These are phyloP conservation scores for Ganoderma multipileum DNA, from an alignment of 1,284 basidiomycete species.

Conservation along the genomic window DNA sequence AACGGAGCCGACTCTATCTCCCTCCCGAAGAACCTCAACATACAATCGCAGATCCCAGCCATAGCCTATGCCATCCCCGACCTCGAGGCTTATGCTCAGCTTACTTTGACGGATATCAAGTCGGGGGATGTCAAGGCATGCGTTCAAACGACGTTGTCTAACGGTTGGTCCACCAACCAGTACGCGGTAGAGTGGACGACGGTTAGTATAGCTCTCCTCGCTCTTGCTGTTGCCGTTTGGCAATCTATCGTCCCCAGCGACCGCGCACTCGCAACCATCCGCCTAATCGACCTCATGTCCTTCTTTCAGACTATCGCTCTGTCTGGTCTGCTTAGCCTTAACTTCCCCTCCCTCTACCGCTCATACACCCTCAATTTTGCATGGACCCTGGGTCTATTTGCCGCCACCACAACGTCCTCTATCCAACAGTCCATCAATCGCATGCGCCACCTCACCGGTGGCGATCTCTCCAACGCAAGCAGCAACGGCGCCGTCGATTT, in stretches of 20 bases:
- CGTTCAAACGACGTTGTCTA: constrained; percentile 90
- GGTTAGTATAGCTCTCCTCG: constrained; percentile 72
- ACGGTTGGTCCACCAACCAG: constrained; percentile 87
- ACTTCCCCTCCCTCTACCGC: constrained; percentile 86
- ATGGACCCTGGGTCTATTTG: constrained; percentile 89
- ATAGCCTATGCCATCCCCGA: constrained; percentile 92
- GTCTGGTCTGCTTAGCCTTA: constrained; percentile 81
- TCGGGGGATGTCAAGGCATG: constrained; percentile 84
- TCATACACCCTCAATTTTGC: constrained; percentile 87
- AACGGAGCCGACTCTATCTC: constrained; percentile 80
- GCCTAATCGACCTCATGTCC: constrained; percentile 82
- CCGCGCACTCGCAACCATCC: constrained; percentile 53
- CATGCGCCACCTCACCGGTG: constrained; percentile 86
- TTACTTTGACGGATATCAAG: constrained; percentile 75
- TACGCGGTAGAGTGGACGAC: constrained; percentile 81
- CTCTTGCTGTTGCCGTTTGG: constrained; percentile 71
- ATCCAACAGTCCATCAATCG: constrained; percentile 83
- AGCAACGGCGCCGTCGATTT: constrained; percentile 69
- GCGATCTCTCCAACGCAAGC: constrained; percentile 66
- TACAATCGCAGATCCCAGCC: constrained; percentile 67
- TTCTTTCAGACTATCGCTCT: constrained; percentile 81
- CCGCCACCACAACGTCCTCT: constrained; percentile 55
- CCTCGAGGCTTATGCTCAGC: constrained; percentile 88
- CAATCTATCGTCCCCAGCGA: constrained; percentile 63
- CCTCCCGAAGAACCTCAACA: constrained; percentile 66